Percentiles rank a stretch among this genome's conserved stretches.
Conservation (phyloP, 2,329 filamentous ascomycete species). For the Plectosphaerella plurivora region DNA sequence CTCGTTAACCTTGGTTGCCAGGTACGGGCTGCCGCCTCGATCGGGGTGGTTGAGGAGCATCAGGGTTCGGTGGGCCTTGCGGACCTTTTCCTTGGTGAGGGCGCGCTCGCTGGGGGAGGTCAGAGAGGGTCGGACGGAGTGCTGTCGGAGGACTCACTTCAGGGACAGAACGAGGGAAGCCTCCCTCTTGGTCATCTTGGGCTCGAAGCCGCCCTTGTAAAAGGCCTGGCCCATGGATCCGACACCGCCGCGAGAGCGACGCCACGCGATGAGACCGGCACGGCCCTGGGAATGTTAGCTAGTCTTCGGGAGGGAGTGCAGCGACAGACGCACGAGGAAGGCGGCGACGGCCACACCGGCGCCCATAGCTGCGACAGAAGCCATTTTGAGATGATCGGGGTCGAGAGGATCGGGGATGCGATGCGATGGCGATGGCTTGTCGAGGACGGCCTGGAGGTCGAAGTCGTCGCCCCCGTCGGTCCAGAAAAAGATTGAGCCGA, state of each 20-base stretch:
- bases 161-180: conserved; percentile 87
- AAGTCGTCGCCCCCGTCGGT: not conserved
- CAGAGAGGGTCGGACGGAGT: not conserved
- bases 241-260: conserved; percentile 72
- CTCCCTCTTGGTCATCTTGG: conserved; percentile 88
- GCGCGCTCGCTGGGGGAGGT: conserved; percentile 65
- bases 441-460: not conserved
- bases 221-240: conserved; percentile 84
- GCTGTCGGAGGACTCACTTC: conserved; percentile 51
- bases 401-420: not conserved
- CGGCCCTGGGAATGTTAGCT: conserved; percentile 60
- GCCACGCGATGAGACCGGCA: conserved; percentile 84
- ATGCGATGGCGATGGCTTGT: not conserved
- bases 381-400: conserved; percentile 22
- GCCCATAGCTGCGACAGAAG: conserved; percentile 40
- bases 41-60: conserved; percentile 99
- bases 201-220: conserved; percentile 98
- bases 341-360: conserved; percentile 46
- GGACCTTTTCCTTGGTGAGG: conserved; percentile 86
- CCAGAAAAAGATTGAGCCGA: not conserved
- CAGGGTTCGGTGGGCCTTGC: conserved; percentile 89
- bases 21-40: conserved; percentile 90
- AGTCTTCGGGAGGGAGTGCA: not conserved
- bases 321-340: conserved; percentile 37
- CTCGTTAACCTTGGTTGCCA: conserved; percentile 97